Conservation (phyloP, 2,329 filamentous ascomycete genomes). For the Pleoardoris graminearum region DNA sequence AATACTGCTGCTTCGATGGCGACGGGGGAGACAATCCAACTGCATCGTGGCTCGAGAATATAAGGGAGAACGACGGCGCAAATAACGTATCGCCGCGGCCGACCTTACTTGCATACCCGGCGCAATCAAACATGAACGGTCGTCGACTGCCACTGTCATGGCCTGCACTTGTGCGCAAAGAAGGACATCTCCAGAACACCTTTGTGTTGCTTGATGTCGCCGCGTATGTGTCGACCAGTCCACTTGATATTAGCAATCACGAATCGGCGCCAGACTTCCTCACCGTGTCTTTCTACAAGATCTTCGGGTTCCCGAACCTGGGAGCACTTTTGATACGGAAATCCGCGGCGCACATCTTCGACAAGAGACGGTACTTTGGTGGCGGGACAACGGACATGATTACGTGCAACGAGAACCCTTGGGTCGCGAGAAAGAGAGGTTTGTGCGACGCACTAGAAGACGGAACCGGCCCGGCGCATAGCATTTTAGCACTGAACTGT, state of each 20-base stretch:
- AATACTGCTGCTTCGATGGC: slow-evolving; percentile 66
- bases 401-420: slow-evolving; percentile 55
- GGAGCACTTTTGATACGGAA: slow-evolving; percentile 83
- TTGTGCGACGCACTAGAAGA: slow-evolving; percentile 68
- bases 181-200: slow-evolving; percentile 48
- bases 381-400: slow-evolving; percentile 67
- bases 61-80: not conserved
- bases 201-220: slow-evolving; percentile 75
- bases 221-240: slow-evolving; percentile 65
- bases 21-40: slow-evolving; percentile 65
- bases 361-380: slow-evolving; percentile 65
- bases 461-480: slow-evolving; percentile 68
- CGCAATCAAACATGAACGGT: slow-evolving; percentile 91
- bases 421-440: slow-evolving; percentile 58
- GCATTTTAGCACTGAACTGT: slow-evolving; percentile 63
- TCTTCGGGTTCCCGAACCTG: slow-evolving; percentile 91
- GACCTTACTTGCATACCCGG: slow-evolving; percentile 75
- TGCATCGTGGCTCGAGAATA: slow-evolving; percentile 62
- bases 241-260: slow-evolving; percentile 60
- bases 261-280: slow-evolving; percentile 75
- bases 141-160: slow-evolving; percentile 71
- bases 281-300: slow-evolving; percentile 88
- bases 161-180: slow-evolving; percentile 23
- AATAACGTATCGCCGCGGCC: slow-evolving; percentile 22
- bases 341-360: slow-evolving; percentile 59